Evolutionary conservation across 2,329 filamentous ascomycete genomes (phyloP).

Genomic region (Hypoxylon sp.): DNA sequence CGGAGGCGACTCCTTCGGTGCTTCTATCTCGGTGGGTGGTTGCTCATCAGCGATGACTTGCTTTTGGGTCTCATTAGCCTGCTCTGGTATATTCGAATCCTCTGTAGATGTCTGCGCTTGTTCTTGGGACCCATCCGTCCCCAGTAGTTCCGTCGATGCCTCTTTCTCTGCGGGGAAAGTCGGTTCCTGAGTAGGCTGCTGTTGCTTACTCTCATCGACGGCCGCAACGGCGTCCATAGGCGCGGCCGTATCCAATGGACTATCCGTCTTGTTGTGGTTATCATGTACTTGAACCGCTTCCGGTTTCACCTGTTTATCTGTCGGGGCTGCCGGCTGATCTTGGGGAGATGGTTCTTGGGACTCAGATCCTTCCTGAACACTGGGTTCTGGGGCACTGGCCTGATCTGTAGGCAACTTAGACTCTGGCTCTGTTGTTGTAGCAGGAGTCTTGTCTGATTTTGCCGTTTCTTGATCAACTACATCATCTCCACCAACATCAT

Average conservation of each 20-base stretch:
- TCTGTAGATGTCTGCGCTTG: not conserved
- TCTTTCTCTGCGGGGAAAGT: not conserved
- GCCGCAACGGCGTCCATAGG: not conserved
- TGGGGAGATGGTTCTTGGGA: not conserved
- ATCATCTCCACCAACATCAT: slow-evolving; percentile 1
- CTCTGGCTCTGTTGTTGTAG: not conserved
- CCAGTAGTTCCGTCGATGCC: not conserved
- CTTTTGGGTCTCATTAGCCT: not conserved
- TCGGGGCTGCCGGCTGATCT: not conserved
- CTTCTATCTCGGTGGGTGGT: not conserved
- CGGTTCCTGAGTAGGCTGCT: not conserved
- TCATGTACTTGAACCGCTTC: not conserved
- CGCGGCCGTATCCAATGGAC: not conserved
- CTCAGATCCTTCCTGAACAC: slow-evolving; percentile 1
- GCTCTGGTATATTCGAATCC: slow-evolving; percentile 2
- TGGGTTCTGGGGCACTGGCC: not conserved
- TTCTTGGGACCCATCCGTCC: not conserved
- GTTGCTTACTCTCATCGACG: not conserved
- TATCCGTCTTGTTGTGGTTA: slow-evolving; percentile 7
- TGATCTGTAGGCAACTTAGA: not conserved
- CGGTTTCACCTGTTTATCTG: not conserved
- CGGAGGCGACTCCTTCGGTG: not conserved
- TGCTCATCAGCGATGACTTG: not conserved
- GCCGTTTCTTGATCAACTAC: not conserved
- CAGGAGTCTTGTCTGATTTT: not conserved